Percentiles rank a stretch among this genome's conserved stretches.
Evolutionary conservation across 2,329 filamentous ascomycete species (phyloP).

Genomic region (Lachnum nothofagi): DNA sequence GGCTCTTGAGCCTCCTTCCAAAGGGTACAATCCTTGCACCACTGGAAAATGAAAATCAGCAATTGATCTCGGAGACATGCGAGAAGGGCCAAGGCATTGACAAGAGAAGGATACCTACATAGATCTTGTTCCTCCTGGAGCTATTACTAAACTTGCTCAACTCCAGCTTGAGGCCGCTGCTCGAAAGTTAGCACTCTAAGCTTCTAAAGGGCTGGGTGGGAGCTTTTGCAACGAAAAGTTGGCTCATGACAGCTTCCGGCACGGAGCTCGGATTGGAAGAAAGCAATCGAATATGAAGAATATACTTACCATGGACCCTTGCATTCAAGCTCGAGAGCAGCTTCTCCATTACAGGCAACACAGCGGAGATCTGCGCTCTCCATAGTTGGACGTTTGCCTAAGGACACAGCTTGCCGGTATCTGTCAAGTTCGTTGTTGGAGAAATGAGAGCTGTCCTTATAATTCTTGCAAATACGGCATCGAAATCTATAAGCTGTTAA

Average conservation of each 20-base stretch:
- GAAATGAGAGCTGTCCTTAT: constrained; percentile 35
- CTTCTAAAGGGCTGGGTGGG: too few relatives aligned
- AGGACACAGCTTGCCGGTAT: constrained; percentile 14
- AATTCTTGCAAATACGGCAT: constrained; percentile 43
- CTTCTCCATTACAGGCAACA: constrained; percentile 39
- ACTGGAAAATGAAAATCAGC: constrained; percentile 30
- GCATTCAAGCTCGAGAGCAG: constrained; percentile 44
- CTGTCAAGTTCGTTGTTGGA: constrained; percentile 46
- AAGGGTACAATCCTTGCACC: constrained; percentile 34
- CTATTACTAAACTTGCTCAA: constrained; percentile 46
- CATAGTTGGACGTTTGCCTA: background rate
- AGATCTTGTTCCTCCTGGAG: constrained; percentile 33
- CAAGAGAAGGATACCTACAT: constrained; percentile 20
- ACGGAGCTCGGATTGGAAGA: too few relatives aligned
- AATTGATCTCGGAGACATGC: background rate
- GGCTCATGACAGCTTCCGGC: too few relatives aligned
- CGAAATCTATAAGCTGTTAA: constrained; percentile 36
- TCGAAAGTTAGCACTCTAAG: too few relatives aligned
- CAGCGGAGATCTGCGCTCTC: constrained; percentile 34
- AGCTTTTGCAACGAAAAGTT: too few relatives aligned
- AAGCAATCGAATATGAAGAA: too few relatives aligned
- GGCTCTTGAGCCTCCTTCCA: constrained; percentile 23
- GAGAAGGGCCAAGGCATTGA: background rate
- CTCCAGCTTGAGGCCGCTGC: constrained; percentile 39
- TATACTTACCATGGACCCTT: constrained; percentile 38